Evolutionary conservation across 305 asterid genomes (phyloP), one percentile per base, ranked within the genome.

Genomic region (Solanum hybrid): DNA sequence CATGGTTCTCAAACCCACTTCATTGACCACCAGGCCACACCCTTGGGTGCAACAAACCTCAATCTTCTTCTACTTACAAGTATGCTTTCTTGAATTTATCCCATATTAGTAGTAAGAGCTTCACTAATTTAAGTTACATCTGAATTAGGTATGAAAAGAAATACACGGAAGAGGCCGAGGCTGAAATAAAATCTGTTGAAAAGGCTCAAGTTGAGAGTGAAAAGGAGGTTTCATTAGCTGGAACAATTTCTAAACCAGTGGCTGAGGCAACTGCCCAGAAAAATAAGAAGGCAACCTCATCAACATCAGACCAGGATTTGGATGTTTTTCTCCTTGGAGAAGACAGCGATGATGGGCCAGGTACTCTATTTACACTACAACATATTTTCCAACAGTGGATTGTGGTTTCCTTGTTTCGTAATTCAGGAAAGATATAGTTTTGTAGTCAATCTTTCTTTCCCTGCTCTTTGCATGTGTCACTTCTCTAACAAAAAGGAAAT

Each of bases 251-350:
- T 79, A 93, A 87, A 91, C 89, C 89, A 75, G 90, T 84, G 36
- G 93, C 90, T 75, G 95, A 88, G 86, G 91, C 65, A 89, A 89
- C 93, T 31, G 91, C 94, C 87, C 93, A 89, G 73, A 93, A 93
- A 92, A 94, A 87, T 88, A 94, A 95, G 78, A 92, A 88, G 90
- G 86, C 88, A 34, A 92, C 92, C 88, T 85, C 94, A 79, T 85
- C 94, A 79, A 87, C 95, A 87, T 92, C 97, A 72, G 98, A 96
- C 90, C 96, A 95, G 93, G 98, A 96, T 93, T 93, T 96, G 94
- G 98, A 96, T 91, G 95, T 94, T 39, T 96, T 95, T 92, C 97
- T 96, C 87, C 95, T 96, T 51, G 98, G 98, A 90, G 98, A 95
- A 80, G 98, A 96, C 86, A 92, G 94, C 86, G 98, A 96, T 89